phyloP scores from a whole-genome alignment of 495 filamentous ascomycete genomes.

The Margaritispora aquatica region DNA sequence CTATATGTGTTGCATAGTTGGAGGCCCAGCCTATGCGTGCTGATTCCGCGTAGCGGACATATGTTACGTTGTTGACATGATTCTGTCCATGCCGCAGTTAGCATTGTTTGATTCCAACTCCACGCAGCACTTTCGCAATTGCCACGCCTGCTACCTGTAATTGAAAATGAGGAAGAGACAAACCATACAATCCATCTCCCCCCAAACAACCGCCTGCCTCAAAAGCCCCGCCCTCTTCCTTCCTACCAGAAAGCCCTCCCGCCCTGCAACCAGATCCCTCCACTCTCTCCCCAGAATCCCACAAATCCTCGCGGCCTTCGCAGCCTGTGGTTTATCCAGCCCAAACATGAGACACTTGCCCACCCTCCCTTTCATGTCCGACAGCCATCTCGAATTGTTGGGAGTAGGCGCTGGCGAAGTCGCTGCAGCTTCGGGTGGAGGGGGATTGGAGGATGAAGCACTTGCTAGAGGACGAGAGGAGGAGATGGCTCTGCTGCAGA shows the following conservation, averaged over 20 bases:
- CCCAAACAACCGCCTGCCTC: slow-evolving; percentile 76
- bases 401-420: slow-evolving; percentile 24
- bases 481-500: background rate
- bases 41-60: slow-evolving; percentile 79
- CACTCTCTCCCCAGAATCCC: slow-evolving; percentile 63
- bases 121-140: too few relatives aligned
- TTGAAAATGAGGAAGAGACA: slow-evolving; percentile 22
- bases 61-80: slow-evolving; percentile 87
- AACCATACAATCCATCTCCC: slow-evolving; percentile 70
- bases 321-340: slow-evolving; percentile 50
- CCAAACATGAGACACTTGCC: slow-evolving; percentile 84
- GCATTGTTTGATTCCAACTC: too few relatives aligned
- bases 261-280: slow-evolving; percentile 68
- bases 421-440: background rate
- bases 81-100: slow-evolving; percentile 43
- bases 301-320: slow-evolving; percentile 55
- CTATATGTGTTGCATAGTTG: slow-evolving; percentile 65
- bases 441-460: too few relatives aligned
- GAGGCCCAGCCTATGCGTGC: slow-evolving; percentile 77
- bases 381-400: slow-evolving; percentile 57
- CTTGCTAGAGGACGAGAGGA: too few relatives aligned
- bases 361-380: slow-evolving; percentile 64
- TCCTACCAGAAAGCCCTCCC: slow-evolving; percentile 74
- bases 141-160: too few relatives aligned
- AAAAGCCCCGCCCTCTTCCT: slow-evolving; percentile 58